A percentile compares a stretch with the other conserved stretches of the same genome.
phyloP scores from a whole-genome alignment of 371 early-diverging fungal genomes.

The Blastocladiella emersonii region DNA sequence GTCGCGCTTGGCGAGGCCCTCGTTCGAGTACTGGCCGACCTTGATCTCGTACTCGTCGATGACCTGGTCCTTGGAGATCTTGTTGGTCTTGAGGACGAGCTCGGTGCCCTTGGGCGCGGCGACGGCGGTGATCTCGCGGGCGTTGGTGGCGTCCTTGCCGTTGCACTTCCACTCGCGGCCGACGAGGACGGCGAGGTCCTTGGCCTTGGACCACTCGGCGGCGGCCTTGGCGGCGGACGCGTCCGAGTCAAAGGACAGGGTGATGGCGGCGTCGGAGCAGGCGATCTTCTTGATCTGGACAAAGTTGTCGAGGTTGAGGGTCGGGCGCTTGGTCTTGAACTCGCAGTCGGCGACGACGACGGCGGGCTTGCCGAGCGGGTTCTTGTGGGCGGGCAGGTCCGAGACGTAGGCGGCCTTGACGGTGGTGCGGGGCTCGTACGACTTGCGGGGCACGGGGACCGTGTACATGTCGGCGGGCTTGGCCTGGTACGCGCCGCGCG shows the following conservation, averaged over 20 bases:
- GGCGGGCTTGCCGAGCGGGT: neutral
- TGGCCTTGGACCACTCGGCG: neutral
- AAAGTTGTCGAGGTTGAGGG: neutral
- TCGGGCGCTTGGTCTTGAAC: neutral
- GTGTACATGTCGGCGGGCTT: neutral
- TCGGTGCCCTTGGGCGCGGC: neutral
- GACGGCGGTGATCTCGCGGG: neutral
- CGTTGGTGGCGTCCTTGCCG: neutral
- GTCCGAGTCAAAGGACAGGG: neutral
- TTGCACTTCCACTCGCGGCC: neutral
- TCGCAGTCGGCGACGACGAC: neutral
- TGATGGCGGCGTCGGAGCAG: neutral
- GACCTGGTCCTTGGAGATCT: neutral
- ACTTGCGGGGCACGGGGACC: neutral
- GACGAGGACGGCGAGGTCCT: neutral
- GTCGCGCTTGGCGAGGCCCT: neutral
- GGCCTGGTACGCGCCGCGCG: neutral
- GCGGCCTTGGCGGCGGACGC: neutral
- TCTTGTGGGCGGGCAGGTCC: neutral
- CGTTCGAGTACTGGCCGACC: neutral
- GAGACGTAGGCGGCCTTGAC: neutral
- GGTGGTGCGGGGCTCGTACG: neutral
- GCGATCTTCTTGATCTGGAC: neutral
- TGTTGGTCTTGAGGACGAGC: neutral
- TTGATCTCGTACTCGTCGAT: neutral